Conservation (phyloP, 2,329 filamentous ascomycete species). For the Lomentospora prolificans region DNA sequence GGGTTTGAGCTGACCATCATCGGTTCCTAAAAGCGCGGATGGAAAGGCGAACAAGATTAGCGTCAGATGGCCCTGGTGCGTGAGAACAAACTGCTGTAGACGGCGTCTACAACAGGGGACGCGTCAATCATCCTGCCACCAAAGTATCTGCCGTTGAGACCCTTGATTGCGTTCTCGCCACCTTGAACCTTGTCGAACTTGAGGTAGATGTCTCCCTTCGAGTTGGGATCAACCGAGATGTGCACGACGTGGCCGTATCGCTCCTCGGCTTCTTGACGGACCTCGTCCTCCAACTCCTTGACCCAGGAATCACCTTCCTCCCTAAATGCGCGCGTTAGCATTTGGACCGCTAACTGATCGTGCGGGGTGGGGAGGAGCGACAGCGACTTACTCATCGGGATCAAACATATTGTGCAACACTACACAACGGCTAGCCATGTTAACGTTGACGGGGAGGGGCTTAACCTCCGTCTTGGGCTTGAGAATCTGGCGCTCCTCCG, state of each 20-base stretch:
- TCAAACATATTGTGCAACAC: conserved; percentile 95
- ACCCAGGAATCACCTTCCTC: conserved; percentile 82
- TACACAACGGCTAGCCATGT: conserved; percentile 87
- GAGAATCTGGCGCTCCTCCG: conserved; percentile 58
- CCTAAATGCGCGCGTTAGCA: conserved; percentile 38
- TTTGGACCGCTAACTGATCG: background rate
- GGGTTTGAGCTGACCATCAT: background rate
- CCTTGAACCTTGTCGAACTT: conserved; percentile 96
- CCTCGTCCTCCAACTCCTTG: conserved; percentile 89
- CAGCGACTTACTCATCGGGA: conserved; percentile 67
- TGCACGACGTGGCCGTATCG: conserved; percentile 98
- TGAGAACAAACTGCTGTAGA: conserved; percentile 95
- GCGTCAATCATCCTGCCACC: conserved; percentile 88
- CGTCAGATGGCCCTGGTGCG: conserved; percentile 71
- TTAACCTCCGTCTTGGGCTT: conserved; percentile 74
- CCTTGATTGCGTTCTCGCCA: conserved; percentile 95
- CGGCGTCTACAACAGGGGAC: conserved; percentile 91
- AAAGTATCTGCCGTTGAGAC: conserved; percentile 93
- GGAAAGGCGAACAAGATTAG: conserved; percentile 43
- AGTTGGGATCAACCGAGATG: conserved; percentile 89
- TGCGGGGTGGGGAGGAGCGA: background rate
- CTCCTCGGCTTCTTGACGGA: conserved; percentile 81
- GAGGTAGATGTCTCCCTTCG: conserved; percentile 91
- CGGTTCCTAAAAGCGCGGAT: conserved; percentile 36
- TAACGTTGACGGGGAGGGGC: conserved; percentile 73